A percentile compares a stretch with the other conserved stretches of the same genome.
Conservation (phyloP, 345 rosid species). For the Turnera subulata region DNA sequence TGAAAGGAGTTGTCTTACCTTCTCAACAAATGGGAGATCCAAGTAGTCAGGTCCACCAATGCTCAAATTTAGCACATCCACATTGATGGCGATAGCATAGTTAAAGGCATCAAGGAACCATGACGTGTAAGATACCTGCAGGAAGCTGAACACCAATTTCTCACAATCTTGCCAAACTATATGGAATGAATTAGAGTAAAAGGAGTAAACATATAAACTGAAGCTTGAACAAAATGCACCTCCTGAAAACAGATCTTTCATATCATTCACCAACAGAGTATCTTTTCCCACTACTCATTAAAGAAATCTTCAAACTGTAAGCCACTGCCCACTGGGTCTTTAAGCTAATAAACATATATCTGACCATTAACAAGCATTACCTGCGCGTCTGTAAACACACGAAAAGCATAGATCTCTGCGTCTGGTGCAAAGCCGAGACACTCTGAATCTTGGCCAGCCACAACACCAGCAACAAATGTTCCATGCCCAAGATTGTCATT, state of each 20-base stretch:
- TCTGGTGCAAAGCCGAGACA: constrained; percentile 98
- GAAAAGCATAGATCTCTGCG: constrained; percentile 88
- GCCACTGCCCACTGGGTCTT: too few relatives aligned
- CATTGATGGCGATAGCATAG: constrained; percentile 85
- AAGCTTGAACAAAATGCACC: constrained; percentile 4
- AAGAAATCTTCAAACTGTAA: too few relatives aligned
- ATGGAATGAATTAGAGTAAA: constrained; percentile 10
- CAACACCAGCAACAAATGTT: constrained; percentile 97
- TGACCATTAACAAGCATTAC: constrained; percentile 53
- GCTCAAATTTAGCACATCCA: constrained; percentile 97
- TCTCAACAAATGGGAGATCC: constrained; percentile 97
- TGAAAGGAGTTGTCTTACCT: constrained; percentile 43
- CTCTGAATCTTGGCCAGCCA: constrained; percentile 82
- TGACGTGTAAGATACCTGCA: constrained; percentile 99
- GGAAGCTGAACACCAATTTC: constrained; percentile 76
- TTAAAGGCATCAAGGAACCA: constrained; percentile 99
- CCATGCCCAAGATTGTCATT: constrained; percentile 99
- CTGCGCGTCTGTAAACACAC: constrained; percentile 97
- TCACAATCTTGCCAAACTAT: constrained; percentile 54
- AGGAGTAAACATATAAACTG: background rate
- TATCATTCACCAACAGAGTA: too few relatives aligned
- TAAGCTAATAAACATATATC: constrained; percentile 9
- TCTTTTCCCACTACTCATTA: too few relatives aligned
- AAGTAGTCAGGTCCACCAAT: constrained; percentile 98
- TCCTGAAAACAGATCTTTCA: background rate